Conservation (phyloP, 2,329 filamentous ascomycete genomes). For the Emergomyces orientalis region DNA sequence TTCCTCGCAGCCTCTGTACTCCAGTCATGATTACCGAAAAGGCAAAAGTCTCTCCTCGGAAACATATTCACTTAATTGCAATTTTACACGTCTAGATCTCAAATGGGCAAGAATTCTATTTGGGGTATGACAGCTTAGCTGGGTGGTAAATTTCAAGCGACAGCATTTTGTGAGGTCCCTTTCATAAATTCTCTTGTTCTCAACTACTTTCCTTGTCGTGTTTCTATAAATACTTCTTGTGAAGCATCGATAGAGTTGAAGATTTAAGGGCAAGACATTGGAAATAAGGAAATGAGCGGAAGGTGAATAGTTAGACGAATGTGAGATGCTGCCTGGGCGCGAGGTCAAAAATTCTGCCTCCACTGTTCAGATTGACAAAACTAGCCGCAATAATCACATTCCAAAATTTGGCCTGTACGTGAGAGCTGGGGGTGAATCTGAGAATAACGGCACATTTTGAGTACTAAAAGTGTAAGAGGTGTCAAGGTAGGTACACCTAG, state of each 20-base stretch:
- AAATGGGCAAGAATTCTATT: not conserved
- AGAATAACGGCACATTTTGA: too few species aligned
- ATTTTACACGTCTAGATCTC: not conserved
- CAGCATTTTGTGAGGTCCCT: not conserved
- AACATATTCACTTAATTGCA: not conserved
- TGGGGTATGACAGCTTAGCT: not conserved
- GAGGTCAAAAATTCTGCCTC: not conserved
- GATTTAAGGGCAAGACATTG: not conserved
- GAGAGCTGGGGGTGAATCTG: too few species aligned
- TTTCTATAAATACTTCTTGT: not conserved
- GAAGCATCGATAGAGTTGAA: not conserved
- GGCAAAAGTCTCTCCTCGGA: not conserved
- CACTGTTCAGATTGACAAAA: not conserved
- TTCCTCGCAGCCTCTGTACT: not conserved
- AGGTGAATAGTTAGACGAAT: not conserved
- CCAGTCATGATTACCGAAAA: not conserved
- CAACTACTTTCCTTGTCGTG: not conserved
- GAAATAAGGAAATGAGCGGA: not conserved
- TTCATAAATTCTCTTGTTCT: not conserved
- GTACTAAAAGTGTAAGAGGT: too few species aligned
- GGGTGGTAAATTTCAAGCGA: not conserved
- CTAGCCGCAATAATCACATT: too few species aligned
- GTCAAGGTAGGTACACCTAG: too few species aligned
- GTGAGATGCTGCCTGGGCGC: too few species aligned
- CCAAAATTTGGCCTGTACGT: too few species aligned